Evolutionary conservation across 202 grass and related monocot species (phyloP), one percentile per base, ranked within the genome.

Genomic region (Brachypodium distachyon): DNA sequence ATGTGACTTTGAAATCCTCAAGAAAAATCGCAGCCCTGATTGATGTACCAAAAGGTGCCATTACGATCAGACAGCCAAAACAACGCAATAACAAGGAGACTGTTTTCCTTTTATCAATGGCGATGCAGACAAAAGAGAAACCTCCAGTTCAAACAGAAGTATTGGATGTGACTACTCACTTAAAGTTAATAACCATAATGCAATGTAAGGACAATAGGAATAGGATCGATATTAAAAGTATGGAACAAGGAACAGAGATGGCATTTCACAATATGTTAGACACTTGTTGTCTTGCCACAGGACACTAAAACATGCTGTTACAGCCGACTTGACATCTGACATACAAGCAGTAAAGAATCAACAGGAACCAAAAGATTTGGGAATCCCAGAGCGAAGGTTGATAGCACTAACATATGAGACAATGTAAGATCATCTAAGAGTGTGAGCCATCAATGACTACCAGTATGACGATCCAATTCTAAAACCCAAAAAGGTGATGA

Each of bases 1-100:
- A 88, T 63, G 81, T 82, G 51, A 94, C 84, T 78, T 92, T 88
- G 78, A 98, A 90, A 59, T 98, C 91, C 31, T 91, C 95, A 55
- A 84, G 80, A 59, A 90, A 94, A 88, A 98, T 98, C 34, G 95
- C 80, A 81, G 67, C 50, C 77, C 95, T 98, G 4, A 58, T 78
- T 43, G 61, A 70, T 78, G 59, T 27, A 52, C 27, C 10, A 59
- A 74, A 85, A 76, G 55, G 56, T 64, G 17, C 4, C 19, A 57
- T 84, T 71, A 80, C 61, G 61, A 73, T 43, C 40, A 32, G 59
- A 67, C 21, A 78, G 38, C 33, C 12, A 83, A 25, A 50, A 52
- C 2, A 39, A 21, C 34, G 6, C 18, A 48, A 62, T 18, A 48
- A 55, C 33, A 63, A 7, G 48, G 2, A 18, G 16, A 52, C 39